Evolutionary conservation across 192 early-diverging fungal genomes (phyloP).

Genomic region (Rhizophagus prolifer): DNA sequence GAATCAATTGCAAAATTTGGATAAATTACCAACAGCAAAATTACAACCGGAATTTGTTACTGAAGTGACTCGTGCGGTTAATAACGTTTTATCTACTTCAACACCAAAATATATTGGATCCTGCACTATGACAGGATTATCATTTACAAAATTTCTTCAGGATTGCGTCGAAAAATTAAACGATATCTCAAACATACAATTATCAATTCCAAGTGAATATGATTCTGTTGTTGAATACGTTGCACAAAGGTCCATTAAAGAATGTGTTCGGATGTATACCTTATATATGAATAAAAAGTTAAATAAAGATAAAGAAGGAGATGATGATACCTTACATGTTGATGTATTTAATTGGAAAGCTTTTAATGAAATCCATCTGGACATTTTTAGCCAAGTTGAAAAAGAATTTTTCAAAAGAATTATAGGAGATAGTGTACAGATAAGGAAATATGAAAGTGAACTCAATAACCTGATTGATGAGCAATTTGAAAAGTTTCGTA

Average conservation of each 20-base stretch:
- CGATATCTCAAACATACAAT: background rate
- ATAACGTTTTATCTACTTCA: background rate
- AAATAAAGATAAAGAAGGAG: background rate
- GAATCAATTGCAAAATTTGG: conserved; percentile 8
- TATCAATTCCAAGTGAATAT: conserved; percentile 26
- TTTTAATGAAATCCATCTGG: background rate
- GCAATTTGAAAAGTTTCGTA: background rate
- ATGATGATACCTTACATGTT: background rate
- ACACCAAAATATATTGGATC: conserved; percentile 25
- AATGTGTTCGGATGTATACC: background rate
- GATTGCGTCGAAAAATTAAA: conserved; percentile 20
- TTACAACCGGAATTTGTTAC: conserved; percentile 3
- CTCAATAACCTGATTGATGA: background rate
- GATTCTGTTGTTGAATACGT: conserved; percentile 3
- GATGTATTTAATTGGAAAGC: background rate
- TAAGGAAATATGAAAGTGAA: background rate
- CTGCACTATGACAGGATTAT: background rate
- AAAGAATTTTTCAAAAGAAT: conserved; percentile 9
- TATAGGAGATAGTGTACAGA: background rate
- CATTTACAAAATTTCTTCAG: conserved; percentile 18
- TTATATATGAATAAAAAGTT: background rate
- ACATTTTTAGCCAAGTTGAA: conserved; percentile 1
- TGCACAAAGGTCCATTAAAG: background rate
- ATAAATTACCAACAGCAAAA: background rate
- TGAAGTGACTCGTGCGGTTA: background rate